Conservation (phyloP, 2,329 filamentous ascomycete genomes). For the Knoxdaviesia proteae region DNA sequence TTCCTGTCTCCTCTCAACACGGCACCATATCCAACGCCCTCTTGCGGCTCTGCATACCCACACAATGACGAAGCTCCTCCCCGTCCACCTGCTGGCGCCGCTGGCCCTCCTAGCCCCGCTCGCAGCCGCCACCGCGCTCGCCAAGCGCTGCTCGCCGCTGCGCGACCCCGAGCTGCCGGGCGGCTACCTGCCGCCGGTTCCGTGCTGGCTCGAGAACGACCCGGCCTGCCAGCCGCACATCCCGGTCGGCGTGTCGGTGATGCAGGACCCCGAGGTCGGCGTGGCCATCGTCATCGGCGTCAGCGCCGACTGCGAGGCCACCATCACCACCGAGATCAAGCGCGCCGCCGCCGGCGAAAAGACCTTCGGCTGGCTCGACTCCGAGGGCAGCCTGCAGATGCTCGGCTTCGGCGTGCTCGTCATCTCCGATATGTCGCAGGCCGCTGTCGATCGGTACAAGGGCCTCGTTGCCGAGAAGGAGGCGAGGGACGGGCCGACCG, state of each 20-base stretch:
- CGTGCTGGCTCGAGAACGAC: constrained; percentile 10
- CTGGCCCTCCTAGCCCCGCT: background rate
- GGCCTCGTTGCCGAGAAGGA: constrained; percentile 1
- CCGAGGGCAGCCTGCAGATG: constrained; percentile 7
- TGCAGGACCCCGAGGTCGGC: constrained; percentile 6
- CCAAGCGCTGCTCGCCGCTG: constrained; percentile 9
- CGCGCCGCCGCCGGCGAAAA: constrained; percentile 7
- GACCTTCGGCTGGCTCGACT: constrained; percentile 8
- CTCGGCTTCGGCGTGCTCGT: constrained; percentile 7
- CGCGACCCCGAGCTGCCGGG: constrained; percentile 6
- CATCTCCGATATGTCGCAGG: constrained; percentile 8
- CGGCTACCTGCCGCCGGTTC: constrained; percentile 9
- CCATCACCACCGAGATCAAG: constrained; percentile 9
- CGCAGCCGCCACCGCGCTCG: background rate
- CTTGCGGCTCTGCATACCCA: no score
- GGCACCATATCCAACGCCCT: no score
- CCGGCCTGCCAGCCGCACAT: constrained; percentile 7
- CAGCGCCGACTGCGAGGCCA: constrained; percentile 5
- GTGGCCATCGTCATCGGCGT: constrained; percentile 8
- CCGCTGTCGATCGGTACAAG: constrained; percentile 3
- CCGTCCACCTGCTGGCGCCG: background rate
- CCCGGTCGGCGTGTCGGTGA: constrained; percentile 5
- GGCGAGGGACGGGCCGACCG: background rate
- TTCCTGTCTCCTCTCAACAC: no score
- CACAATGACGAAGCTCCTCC: no score